Conservation (phyloP, 148 eudicot genomes). For the Chenopodium album region DNA sequence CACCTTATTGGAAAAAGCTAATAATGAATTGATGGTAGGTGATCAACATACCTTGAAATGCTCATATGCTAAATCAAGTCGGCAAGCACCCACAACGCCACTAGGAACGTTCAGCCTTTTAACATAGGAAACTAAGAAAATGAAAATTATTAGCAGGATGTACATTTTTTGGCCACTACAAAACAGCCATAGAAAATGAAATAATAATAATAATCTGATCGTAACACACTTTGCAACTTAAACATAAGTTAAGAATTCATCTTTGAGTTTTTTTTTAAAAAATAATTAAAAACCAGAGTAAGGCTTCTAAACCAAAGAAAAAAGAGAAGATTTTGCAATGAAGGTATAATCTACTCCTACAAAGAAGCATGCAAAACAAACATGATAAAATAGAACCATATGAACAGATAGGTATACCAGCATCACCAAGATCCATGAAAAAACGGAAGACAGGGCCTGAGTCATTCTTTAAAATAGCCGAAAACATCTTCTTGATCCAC, state of each 20-base stretch:
- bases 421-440: conserved; percentile 94
- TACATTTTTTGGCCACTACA: not conserved
- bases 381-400: not conserved
- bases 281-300: not conserved
- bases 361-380: conserved; percentile 4
- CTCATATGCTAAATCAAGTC: conserved; percentile 88
- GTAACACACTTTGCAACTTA: not conserved
- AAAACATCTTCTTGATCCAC: conserved; percentile 82
- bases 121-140: conserved; percentile 69
- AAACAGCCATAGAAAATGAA: not conserved
- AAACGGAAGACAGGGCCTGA: conserved; percentile 92
- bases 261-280: not conserved
- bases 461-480: conserved; percentile 62
- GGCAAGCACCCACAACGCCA: conserved; percentile 96
- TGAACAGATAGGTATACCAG: conserved; percentile 45
- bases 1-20: not conserved
- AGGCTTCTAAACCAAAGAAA: not conserved
- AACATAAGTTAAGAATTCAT: not conserved
- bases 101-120: conserved; percentile 83
- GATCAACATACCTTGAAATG: conserved; percentile 72
- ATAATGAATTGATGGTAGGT: not conserved
- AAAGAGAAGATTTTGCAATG: not conserved
- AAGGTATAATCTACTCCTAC: not conserved
- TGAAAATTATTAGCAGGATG: conserved; percentile 35
- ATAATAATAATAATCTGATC: not conserved